Conservation (phyloP, 2,329 filamentous ascomycete species). For the Aureobasidium zeae region DNA sequence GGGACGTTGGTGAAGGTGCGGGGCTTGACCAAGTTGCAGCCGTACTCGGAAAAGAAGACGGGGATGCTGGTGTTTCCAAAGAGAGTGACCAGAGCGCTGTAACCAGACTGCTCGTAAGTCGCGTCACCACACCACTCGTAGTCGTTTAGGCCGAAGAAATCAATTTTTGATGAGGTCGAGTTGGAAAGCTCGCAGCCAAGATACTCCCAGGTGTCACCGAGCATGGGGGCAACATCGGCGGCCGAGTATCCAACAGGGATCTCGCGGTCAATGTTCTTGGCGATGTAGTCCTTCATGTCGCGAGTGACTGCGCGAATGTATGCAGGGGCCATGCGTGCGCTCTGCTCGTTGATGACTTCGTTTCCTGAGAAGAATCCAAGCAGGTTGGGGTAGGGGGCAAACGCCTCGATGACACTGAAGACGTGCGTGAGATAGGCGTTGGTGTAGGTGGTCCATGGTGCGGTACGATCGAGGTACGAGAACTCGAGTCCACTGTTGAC, state of each 20-base stretch:
- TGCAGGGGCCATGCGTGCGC: slow-evolving; percentile 38
- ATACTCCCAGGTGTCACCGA: slow-evolving; percentile 68
- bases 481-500: slow-evolving; percentile 53
- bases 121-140: slow-evolving; percentile 61
- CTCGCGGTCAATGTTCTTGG: slow-evolving; percentile 44
- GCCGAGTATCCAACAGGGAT: slow-evolving; percentile 63
- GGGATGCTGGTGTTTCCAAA: slow-evolving; percentile 56
- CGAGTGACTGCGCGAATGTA: slow-evolving; percentile 55
- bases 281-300: slow-evolving; percentile 60
- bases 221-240: slow-evolving; percentile 64
- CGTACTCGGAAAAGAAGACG: slow-evolving; percentile 65
- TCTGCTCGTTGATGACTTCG: slow-evolving; percentile 50
- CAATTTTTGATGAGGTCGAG: slow-evolving; percentile 41
- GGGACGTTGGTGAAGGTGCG: slow-evolving; percentile 44
- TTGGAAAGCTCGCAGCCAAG: slow-evolving; percentile 52
- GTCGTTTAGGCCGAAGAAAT: slow-evolving; percentile 65
- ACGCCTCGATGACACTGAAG: slow-evolving; percentile 56
- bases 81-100: slow-evolving; percentile 50
- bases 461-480: slow-evolving; percentile 47
- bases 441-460: slow-evolving; percentile 48
- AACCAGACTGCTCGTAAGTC: slow-evolving; percentile 51
- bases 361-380: slow-evolving; percentile 60
- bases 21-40: slow-evolving; percentile 12
- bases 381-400: slow-evolving; percentile 57
- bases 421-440: slow-evolving; percentile 47